phyloP scores from a whole-genome alignment of 768 basidiomycete genomes.

The Rhodotorula taiwanensis region DNA sequence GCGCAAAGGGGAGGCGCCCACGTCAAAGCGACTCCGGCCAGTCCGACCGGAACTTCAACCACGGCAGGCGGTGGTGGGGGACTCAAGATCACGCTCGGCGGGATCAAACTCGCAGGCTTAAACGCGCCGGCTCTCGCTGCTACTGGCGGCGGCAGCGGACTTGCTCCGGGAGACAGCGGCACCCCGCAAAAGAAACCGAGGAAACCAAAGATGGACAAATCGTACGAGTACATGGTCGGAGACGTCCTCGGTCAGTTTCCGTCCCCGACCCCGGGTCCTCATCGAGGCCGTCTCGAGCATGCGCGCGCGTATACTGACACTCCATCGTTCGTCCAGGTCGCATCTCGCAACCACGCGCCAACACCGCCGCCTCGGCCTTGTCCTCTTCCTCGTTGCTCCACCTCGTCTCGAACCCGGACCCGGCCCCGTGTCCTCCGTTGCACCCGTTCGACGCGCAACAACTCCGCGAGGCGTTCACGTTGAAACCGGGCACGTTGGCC shows the following conservation, averaged over 20 bases:
- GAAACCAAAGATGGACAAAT: conserved; percentile 36
- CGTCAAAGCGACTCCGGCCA: too few species aligned
- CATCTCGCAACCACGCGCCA: not conserved
- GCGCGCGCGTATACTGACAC: too few species aligned
- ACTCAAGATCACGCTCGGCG: conserved; percentile 28
- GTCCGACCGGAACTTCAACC: not conserved
- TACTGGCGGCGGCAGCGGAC: not conserved
- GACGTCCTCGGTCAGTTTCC: conserved; percentile 38
- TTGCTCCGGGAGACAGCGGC: not conserved
- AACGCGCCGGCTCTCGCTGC: not conserved
- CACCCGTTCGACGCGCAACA: conserved; percentile 23
- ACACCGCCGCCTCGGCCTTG: not conserved
- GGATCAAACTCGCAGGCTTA: conserved; percentile 14
- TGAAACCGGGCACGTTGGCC: conserved; percentile 31
- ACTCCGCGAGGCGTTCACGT: conserved; percentile 35
- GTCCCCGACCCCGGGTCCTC: not conserved
- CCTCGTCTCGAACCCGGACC: conserved; percentile 39
- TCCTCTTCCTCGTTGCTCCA: conserved; percentile 29
- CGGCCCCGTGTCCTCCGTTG: conserved; percentile 25
- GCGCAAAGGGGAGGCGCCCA: too few species aligned
- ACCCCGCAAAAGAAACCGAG: conserved; percentile 18
- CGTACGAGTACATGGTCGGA: conserved; percentile 33
- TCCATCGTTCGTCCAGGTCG: not conserved
- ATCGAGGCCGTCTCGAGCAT: not conserved
- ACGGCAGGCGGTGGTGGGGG: not conserved